These are phyloP conservation scores for Fusarium lyarnte DNA, from an alignment of 2,329 filamentous ascomycete species.

Conservation along the genomic window DNA sequence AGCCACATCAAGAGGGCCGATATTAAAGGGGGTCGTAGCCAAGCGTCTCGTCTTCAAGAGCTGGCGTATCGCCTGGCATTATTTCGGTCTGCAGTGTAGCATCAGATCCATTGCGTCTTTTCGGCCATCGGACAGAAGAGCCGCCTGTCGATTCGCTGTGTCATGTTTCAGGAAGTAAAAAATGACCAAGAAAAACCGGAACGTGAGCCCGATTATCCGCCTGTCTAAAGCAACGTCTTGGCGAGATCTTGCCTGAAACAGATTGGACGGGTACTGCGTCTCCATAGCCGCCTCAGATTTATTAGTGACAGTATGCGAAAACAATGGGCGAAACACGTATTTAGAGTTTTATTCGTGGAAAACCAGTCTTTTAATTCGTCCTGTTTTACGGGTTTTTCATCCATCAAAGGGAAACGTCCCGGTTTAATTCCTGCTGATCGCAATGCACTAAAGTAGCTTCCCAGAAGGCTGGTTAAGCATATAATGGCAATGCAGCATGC, in stretches of 20 bases:
- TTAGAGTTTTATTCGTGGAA: conserved; percentile 11
- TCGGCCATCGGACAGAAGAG: conserved; percentile 22
- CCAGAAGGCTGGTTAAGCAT: background rate
- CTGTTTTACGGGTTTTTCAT: conserved; percentile 10
- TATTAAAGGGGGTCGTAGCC: conserved; percentile 24
- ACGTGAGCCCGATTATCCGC: conserved; percentile 14
- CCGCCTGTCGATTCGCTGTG: conserved; percentile 17
- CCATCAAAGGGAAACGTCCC: background rate
- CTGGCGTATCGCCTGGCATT: conserved; percentile 6
- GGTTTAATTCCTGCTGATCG: conserved; percentile 1
- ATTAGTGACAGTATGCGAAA: background rate
- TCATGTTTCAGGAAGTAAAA: conserved; percentile 17
- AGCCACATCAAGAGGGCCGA: background rate
- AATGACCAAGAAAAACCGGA: conserved; percentile 8
- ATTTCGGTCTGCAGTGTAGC: background rate
- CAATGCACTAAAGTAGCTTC: background rate
- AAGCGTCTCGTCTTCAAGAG: conserved; percentile 5
- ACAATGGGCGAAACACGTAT: background rate
- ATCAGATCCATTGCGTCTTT: background rate
- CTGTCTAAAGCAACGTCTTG: conserved; percentile 3
- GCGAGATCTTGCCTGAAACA: conserved; percentile 13
- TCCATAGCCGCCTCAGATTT: conserved; percentile 4
- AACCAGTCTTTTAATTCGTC: background rate
- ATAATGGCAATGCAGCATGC: conserved; percentile 3
- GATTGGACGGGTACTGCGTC: background rate